A percentile compares a stretch with the other conserved stretches of the same genome.
phyloP scores from a whole-genome alignment of 2,329 filamentous ascomycete genomes.

The Colletotrichum lupini region DNA sequence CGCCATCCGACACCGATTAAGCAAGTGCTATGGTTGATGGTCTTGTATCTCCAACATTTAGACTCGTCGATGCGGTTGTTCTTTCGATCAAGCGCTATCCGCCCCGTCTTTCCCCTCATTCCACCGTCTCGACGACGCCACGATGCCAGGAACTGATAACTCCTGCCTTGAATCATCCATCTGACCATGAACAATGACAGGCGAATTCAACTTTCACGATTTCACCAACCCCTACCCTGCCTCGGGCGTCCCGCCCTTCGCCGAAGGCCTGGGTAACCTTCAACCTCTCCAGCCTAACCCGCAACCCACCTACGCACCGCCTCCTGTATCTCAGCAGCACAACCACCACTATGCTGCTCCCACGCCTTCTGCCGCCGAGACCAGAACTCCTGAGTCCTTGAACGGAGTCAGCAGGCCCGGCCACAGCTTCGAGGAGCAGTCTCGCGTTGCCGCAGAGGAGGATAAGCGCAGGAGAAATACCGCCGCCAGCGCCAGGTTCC shows the following conservation, averaged over 20 bases:
- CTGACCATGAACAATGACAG: constrained; percentile 57
- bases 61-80: constrained; percentile 28
- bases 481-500: constrained; percentile 87
- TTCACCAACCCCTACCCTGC: constrained; percentile 60
- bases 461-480: constrained; percentile 92
- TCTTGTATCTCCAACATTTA: constrained; percentile 24
- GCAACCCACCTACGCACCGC: constrained; percentile 56
- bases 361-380: constrained; percentile 50
- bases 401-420: constrained; percentile 49
- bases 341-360: constrained; percentile 35
- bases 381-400: constrained; percentile 57
- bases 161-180: constrained; percentile 35
- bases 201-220: constrained; percentile 68
- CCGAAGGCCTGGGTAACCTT: constrained; percentile 54
- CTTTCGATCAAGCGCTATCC: constrained; percentile 21
- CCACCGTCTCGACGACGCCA: constrained; percentile 31
- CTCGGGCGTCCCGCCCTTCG: constrained; percentile 44
- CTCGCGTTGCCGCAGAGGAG: constrained; percentile 82
- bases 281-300: constrained; percentile 64
- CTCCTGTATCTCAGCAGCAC: constrained; percentile 51
- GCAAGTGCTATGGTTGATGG: constrained; percentile 30
- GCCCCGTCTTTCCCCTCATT: constrained; percentile 26
- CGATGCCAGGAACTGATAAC: constrained; percentile 36
- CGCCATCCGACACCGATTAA: constrained; percentile 28
- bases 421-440: constrained; percentile 75